Evolutionary conservation across 176 grass and related monocot species (phyloP).

Genomic region (Oryza meridionalis): DNA sequence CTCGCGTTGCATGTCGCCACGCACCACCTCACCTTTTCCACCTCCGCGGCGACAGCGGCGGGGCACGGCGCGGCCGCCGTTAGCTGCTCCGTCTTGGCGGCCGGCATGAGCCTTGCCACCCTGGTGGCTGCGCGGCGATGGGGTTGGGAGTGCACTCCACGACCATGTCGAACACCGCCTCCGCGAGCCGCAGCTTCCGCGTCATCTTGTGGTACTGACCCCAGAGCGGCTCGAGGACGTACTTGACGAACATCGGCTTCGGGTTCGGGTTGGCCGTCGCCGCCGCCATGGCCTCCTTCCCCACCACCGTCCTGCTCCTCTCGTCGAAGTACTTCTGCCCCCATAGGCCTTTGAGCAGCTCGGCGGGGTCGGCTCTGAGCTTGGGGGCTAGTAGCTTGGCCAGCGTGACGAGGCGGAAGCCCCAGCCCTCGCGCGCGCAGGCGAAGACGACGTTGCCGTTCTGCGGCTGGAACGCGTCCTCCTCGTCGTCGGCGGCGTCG

Average conservation of each 20-base stretch:
- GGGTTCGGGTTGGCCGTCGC: slow-evolving; percentile 37
- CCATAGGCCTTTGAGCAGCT: slow-evolving; percentile 70
- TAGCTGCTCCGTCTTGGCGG: slow-evolving; percentile 53
- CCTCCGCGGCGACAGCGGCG: slow-evolving; percentile 47
- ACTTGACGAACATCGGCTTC: slow-evolving; percentile 87
- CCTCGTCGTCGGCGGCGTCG: slow-evolving; percentile 49
- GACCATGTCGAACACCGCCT: slow-evolving; percentile 77
- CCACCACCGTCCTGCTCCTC: slow-evolving; percentile 68
- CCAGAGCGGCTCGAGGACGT: slow-evolving; percentile 68
- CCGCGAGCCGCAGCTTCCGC: slow-evolving; percentile 73
- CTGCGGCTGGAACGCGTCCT: slow-evolving; percentile 84
- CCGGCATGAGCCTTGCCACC: slow-evolving; percentile 58
- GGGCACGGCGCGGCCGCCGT: slow-evolving; percentile 21
- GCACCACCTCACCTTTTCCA: slow-evolving; percentile 70
- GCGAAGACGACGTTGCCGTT: slow-evolving; percentile 86
- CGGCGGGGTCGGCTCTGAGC: slow-evolving; percentile 39
- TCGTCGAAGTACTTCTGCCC: slow-evolving; percentile 63
- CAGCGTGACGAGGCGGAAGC: slow-evolving; percentile 60
- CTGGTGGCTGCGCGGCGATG: slow-evolving; percentile 54
- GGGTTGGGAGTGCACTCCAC: slow-evolving; percentile 82
- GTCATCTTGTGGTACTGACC: slow-evolving; percentile 59
- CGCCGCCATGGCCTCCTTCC: slow-evolving; percentile 65
- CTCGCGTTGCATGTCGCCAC: slow-evolving; percentile 61
- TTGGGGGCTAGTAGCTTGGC: slow-evolving; percentile 35
- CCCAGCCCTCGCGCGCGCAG: slow-evolving; percentile 89